These are phyloP conservation scores for Colletotrichum camelliae DNA, from an alignment of 2,329 filamentous ascomycete species.

Conservation along the genomic window DNA sequence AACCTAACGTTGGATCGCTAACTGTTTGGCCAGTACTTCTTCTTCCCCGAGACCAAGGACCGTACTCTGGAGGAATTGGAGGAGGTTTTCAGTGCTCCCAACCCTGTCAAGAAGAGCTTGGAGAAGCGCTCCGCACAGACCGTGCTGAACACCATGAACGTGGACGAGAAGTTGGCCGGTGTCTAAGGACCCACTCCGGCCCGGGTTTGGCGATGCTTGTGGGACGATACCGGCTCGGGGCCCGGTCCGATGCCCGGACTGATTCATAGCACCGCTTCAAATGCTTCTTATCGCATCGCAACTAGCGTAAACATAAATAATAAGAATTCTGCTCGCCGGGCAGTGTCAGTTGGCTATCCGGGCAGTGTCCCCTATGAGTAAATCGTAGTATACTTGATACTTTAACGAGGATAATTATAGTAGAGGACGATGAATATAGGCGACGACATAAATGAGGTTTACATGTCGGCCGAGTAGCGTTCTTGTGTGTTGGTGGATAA, in stretches of 20 bases:
- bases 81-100: constrained; percentile 51
- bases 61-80: constrained; percentile 59
- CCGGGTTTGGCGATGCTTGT: background rate
- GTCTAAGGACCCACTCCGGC: constrained; percentile 25
- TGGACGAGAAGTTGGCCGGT: constrained; percentile 33
- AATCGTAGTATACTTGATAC: too few species aligned
- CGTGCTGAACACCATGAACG: constrained; percentile 34
- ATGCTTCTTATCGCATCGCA: background rate
- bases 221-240: background rate
- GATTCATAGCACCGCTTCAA: background rate
- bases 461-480: background rate
- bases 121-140: constrained; percentile 47
- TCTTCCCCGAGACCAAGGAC: constrained; percentile 53
- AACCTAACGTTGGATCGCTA: background rate
- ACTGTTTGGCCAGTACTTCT: constrained; percentile 42
- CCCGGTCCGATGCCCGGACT: background rate
- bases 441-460: background rate
- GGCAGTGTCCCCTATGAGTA: too few species aligned
- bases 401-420: too few species aligned
- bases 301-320: background rate
- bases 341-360: too few species aligned
- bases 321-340: too few species aligned
- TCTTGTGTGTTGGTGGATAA: background rate
- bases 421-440: too few species aligned
- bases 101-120: constrained; percentile 48